These are phyloP conservation scores for Hypholoma sublateritium DNA, from an alignment of 768 basidiomycete genomes.

Conservation along the genomic window DNA sequence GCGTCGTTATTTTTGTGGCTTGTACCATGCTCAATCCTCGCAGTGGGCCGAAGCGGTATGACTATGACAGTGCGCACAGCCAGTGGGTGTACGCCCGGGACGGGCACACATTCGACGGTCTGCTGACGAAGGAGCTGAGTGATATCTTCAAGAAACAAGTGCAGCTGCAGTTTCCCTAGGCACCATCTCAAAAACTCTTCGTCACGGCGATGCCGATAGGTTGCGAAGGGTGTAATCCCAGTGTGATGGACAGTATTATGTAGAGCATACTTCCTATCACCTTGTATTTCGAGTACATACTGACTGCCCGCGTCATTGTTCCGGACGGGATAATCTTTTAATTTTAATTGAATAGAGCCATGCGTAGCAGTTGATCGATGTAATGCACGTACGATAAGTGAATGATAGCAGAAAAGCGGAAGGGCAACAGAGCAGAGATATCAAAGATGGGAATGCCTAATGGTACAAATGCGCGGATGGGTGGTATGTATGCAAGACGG, in stretches of 20 bases:
- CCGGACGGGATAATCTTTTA: background rate
- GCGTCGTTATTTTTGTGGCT: background rate
- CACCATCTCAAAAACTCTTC: background rate
- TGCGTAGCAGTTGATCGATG: background rate
- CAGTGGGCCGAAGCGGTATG: conserved; percentile 93
- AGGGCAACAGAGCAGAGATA: background rate
- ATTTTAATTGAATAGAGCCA: background rate
- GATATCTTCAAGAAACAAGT: conserved; percentile 29
- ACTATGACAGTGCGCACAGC: conserved; percentile 56
- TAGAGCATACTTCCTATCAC: conserved; percentile 1
- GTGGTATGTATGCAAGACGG: background rate
- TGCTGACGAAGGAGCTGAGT: conserved; percentile 71
- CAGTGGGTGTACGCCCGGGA: conserved; percentile 82
- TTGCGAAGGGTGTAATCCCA: background rate
- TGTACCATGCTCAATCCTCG: background rate
- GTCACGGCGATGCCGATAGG: background rate
- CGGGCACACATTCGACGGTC: conserved; percentile 51
- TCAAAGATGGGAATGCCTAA: conserved; percentile 1
- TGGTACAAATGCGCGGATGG: conserved; percentile 6
- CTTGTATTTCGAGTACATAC: background rate
- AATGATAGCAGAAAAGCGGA: background rate
- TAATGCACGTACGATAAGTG: background rate
- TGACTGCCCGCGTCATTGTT: background rate
- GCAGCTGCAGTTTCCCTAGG: conserved; percentile 8
- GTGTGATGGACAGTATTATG: background rate